Conservation (phyloP, 2,329 filamentous ascomycete genomes). For the Spiromastix sp. region DNA sequence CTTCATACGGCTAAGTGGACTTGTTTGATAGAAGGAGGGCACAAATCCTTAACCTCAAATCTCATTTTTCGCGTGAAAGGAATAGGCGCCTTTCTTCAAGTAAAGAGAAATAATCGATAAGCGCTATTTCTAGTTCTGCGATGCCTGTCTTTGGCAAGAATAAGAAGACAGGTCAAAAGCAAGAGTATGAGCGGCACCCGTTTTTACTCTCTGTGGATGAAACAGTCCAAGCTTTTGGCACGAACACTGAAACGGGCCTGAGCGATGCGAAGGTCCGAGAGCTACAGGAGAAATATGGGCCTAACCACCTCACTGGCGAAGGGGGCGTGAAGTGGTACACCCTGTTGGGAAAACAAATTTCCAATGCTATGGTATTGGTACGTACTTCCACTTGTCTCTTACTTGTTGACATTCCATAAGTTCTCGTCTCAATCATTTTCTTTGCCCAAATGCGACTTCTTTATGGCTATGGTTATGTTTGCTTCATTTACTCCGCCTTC, state of each 20-base stretch:
- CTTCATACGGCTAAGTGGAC: constrained; percentile 1
- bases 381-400: constrained; percentile 4
- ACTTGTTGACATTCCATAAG: not conserved
- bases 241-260: constrained; percentile 41
- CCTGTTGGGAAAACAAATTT: constrained; percentile 42
- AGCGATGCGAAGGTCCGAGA: constrained; percentile 32
- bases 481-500: not conserved
- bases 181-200: constrained; percentile 22
- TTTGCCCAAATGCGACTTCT: no score
- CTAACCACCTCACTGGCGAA: constrained; percentile 39
- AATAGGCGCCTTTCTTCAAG: no score
- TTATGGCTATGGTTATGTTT: no score
- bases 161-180: no score
- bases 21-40: no score
- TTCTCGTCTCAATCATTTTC: not conserved
- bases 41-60: no score
- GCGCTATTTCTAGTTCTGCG: no score
- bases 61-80: no score
- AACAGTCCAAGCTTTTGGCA: constrained; percentile 35
- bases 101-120: no score
- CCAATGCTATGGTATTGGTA: constrained; percentile 47
- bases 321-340: constrained; percentile 38
- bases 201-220: constrained; percentile 26
- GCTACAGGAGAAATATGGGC: constrained; percentile 38
- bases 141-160: no score